Conservation (phyloP, 768 basidiomycete species). For the Tricholoma hemisulphureum region DNA sequence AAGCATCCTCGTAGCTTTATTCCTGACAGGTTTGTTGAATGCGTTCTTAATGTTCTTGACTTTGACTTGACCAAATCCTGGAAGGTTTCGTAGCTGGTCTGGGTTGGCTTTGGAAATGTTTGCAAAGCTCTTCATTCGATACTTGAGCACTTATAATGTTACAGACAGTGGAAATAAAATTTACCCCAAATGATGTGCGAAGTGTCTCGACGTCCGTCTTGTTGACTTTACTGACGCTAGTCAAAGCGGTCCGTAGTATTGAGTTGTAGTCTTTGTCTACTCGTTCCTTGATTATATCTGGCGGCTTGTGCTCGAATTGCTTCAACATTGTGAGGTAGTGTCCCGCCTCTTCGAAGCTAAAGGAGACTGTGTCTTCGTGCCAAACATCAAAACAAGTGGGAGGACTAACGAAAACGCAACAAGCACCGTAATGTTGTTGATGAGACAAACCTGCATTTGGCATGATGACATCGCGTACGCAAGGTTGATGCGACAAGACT, state of each 20-base stretch:
- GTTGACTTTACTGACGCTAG: conserved; percentile 90
- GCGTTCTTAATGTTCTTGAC: conserved; percentile 89
- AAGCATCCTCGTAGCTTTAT: conserved; percentile 52
- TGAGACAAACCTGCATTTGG: conserved; percentile 63
- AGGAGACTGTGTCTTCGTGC: background rate
- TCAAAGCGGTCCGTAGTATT: conserved; percentile 77
- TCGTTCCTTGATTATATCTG: conserved; percentile 92
- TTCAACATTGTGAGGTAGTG: conserved; percentile 91
- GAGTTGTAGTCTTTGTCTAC: conserved; percentile 86
- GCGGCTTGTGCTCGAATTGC: conserved; percentile 89
- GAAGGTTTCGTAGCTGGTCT: conserved; percentile 76
- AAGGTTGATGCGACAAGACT: conserved; percentile 3
- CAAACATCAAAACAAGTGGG: background rate
- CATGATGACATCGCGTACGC: background rate
- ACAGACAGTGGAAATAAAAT: conserved; percentile 27
- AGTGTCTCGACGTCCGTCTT: conserved; percentile 97
- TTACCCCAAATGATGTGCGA: conserved; percentile 85
- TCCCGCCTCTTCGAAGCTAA: conserved; percentile 86
- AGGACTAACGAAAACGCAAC: conserved; percentile 82
- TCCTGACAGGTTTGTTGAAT: conserved; percentile 85
- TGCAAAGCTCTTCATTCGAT: conserved; percentile 68
- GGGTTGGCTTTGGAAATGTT: conserved; percentile 71
- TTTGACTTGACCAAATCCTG: conserved; percentile 93
- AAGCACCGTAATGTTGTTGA: conserved; percentile 91
- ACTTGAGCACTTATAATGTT: background rate